Evolutionary conservation across 441 rosid species (phyloP), one percentile per base, ranked within the genome.

Genomic region (Capsella rubella): DNA sequence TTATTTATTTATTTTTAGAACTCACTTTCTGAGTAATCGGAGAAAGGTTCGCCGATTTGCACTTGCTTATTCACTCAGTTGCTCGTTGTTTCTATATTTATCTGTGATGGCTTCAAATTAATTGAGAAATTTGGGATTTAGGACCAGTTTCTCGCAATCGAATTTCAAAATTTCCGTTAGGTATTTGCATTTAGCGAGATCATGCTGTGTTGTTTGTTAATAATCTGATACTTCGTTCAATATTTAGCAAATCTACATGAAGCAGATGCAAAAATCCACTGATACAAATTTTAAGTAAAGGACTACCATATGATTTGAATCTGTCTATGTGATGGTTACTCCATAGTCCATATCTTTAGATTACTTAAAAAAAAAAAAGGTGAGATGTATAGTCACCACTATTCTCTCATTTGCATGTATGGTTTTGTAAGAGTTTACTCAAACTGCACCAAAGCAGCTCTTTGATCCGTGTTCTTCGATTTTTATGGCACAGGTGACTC

Each of bases 401-500:
- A 11, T 16, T 1, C 25, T 49, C 6, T 16, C 27, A 15, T n/a
- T 46, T 46, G 51, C 51, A 15, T 46, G 3, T 46, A 0, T 6
- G n/a, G 8, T 45, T 45, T 45, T n/a, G 27, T 49, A 6, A 15
- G 53, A 49, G 53, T 25, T 11, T 25, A 11, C 32, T 51, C n/a
- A 25, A 5, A 10, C 2, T 51, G 31, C 5, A 51, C 8, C 59
- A 54, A n/a, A 31, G 6, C 45, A 57, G 55, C 47, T 65, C 50
- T 47, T 43, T 66, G 6, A 47, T 25, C 11, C 8, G 4, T 6
- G 8, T 11, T 51, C 31, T 52, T 52, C 56, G 27, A 51, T 12
- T 18, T 51, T 54, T 52, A 10, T 54, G 12, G 27, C 12, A 13
- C 67, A 67, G 90, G 90, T 31, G 85, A 90, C 25, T 84, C 84